Evolutionary conservation across 2,329 filamentous ascomycete species (phyloP).

Genomic region (Verticillium nonalfalfae): DNA sequence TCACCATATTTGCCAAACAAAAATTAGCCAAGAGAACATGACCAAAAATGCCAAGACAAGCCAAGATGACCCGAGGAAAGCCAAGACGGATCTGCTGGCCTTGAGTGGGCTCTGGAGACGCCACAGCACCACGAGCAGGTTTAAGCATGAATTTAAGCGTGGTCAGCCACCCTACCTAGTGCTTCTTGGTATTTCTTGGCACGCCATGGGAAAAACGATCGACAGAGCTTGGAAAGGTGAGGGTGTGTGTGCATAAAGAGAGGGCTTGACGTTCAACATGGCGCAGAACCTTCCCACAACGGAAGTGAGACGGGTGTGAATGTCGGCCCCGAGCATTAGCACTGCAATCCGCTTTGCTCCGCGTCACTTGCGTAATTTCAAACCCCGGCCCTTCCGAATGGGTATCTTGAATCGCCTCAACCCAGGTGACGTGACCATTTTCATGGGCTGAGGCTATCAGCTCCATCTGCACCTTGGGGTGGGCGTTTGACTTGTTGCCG

Average conservation of each 20-base stretch:
- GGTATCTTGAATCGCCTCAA: neutral
- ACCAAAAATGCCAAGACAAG: neutral
- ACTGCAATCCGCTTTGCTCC: neutral
- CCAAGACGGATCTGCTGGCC: slow-evolving; percentile 6
- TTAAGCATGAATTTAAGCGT: slow-evolving; percentile 48
- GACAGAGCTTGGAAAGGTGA: neutral
- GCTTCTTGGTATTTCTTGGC: slow-evolving; percentile 26
- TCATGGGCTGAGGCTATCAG: neutral
- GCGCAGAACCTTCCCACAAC: neutral
- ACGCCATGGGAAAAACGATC: slow-evolving; percentile 9
- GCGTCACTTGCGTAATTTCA: neutral
- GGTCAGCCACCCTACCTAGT: slow-evolving; percentile 28
- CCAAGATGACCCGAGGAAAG: neutral
- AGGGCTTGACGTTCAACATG: neutral
- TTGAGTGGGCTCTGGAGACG: slow-evolving; percentile 1
- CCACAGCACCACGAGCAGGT: slow-evolving; percentile 15
- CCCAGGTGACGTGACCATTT: neutral
- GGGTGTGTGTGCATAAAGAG: neutral
- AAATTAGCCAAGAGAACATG: neutral
- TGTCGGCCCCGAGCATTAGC: neutral
- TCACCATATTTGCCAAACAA: neutral
- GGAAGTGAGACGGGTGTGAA: neutral
- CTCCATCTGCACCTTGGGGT: neutral
- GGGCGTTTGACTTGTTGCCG: neutral
- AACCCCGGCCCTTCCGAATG: neutral